Base-by-base conservation (phyloP, 23 red algal genomes). In the Agarophyton chilense region DNA sequence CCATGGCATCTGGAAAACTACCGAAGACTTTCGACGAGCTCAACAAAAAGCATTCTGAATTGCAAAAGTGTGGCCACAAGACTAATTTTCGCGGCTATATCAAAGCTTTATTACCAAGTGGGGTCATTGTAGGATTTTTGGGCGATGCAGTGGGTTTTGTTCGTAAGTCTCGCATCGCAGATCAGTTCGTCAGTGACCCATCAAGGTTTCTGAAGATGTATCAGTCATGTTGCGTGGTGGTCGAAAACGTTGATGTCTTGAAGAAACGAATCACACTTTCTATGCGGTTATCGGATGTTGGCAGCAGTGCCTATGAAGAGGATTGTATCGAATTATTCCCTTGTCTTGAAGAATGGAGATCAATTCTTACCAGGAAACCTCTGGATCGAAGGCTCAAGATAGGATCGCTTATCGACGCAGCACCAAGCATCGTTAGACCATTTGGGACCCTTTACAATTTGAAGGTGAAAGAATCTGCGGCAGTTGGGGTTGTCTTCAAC, bases 111-210 rank as follows among this genome's bases (percentile, higher is more conserved):
- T 34, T 85, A 39, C 79, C 80, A 14, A 49, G 79, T 33, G 91
- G 91, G 7, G 80, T 87, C 16, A 85, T 85, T 22, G 72, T 94
- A n/a, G 91, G 91, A n/a, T 94, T 94, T 51, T 60, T 85, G 21
- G 91, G 91, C 16, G 80, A 75, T 39, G 71, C 35, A 18, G 80
- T 85, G 8, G 91, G 81, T 17, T 86, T 80, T 66, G 82, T 55
- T 49, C 81, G 55, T 33, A 86, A 65, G 19, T 79, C 67, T 0
- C 46, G 74, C 12, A 67, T 94, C 25, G 68, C 91, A 19, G 81
- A 94, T 77, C 79, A 74, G 72, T 86, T 86, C 54, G 70, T 94
- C 10, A 62, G 66, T 43, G 91, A 94, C 46, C 81, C 82, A 24
- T 70, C 52, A 46, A 81, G 67, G 25, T 56, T 62, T 22, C 45